A percentile compares a stretch with the other conserved stretches of the same genome.
These are phyloP conservation scores for Achaetomiella virescens DNA, from an alignment of 495 filamentous ascomycete species.

Conservation along the genomic window DNA sequence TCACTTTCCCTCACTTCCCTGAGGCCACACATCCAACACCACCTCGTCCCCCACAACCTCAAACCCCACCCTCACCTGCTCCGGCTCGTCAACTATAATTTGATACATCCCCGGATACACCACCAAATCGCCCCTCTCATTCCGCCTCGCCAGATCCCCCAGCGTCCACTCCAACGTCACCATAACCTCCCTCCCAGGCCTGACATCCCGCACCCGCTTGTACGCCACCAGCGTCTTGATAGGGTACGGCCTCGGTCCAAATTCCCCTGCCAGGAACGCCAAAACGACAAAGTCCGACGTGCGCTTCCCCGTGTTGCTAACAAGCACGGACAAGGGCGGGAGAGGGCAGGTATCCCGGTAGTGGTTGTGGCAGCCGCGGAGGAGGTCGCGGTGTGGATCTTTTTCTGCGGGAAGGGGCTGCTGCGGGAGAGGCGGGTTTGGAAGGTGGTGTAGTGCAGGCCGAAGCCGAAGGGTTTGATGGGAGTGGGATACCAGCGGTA, in stretches of 20 bases:
- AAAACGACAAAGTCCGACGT: slow-evolving; percentile 57
- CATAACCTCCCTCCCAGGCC: slow-evolving; percentile 30
- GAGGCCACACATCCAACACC: slow-evolving; percentile 24
- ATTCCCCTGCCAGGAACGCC: slow-evolving; percentile 47
- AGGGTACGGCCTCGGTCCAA: slow-evolving; percentile 55
- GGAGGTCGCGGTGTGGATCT: slow-evolving; percentile 28
- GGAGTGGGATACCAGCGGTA: slow-evolving; percentile 41
- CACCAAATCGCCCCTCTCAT: slow-evolving; percentile 52
- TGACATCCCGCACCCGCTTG: slow-evolving; percentile 43
- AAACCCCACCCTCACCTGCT: slow-evolving; percentile 33
- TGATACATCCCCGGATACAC: slow-evolving; percentile 62
- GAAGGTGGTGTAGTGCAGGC: slow-evolving; percentile 46
- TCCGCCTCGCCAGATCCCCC: slow-evolving; percentile 52
- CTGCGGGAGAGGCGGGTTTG: slow-evolving; percentile 43
- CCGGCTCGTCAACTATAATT: slow-evolving; percentile 49
- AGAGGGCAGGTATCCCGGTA: slow-evolving; percentile 43
- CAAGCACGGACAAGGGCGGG: slow-evolving; percentile 30
- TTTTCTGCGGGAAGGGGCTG: slow-evolving; percentile 24
- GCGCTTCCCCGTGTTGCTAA: slow-evolving; percentile 48
- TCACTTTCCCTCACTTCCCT: not conserved
- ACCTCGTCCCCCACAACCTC: slow-evolving; percentile 37
- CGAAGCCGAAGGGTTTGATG: slow-evolving; percentile 45
- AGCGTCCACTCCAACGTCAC: slow-evolving; percentile 48
- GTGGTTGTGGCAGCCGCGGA: slow-evolving; percentile 25
- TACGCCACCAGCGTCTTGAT: slow-evolving; percentile 60